Base-by-base conservation (phyloP, 805 yeast genomes). In the Suhomyces vadensis region DNA sequence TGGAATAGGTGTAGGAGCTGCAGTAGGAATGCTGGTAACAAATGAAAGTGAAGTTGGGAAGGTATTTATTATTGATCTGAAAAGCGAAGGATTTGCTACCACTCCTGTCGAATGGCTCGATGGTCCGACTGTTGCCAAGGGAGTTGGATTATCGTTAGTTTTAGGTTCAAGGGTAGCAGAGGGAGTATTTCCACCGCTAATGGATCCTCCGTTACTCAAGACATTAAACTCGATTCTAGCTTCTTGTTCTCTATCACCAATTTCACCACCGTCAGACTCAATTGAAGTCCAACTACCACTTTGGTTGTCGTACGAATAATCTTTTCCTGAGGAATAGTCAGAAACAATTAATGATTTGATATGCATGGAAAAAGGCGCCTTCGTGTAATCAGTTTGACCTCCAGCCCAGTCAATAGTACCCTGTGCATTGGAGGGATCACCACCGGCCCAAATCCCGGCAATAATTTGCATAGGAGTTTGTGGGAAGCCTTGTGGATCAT, bases 361-460 rank as follows among this genome's bases (percentile, higher is more conserved):
- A 51, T 72, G 57, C 86, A 87, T 84, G 14, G 80, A 57, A 64
- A 82, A 87, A 41, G 94, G 92, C 21, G 81, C 87, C 21, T 77
- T 58, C 4, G 77, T 49, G 57, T 80, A 85, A 58, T 86, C 83
- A 10, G 89, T 81, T 14, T 53, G 46, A 44, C 95, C 95, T 46
- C 92, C 92, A 3, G 92, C 89, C 94, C 94, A 85, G 56, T 79
- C 80, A 45, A 85, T 83, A 1, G 91, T 84, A 39, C 92, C 92
- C 29, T 69, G 69, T 5, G 73, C 69, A 55, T 84, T 84, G 20
- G 69, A 53, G 22, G 85, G 69, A 62, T 85, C 90, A 60, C 94
- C 94, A 55, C 91, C 92, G 3, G 90, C 90, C 92, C 94, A 85
- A 24, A 81, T 66, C 51, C 94, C 92, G 49, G 79, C 69, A 58